Base-by-base conservation (phyloP, 192 early-diverging fungal species). In the Coemansia sp. region DNA sequence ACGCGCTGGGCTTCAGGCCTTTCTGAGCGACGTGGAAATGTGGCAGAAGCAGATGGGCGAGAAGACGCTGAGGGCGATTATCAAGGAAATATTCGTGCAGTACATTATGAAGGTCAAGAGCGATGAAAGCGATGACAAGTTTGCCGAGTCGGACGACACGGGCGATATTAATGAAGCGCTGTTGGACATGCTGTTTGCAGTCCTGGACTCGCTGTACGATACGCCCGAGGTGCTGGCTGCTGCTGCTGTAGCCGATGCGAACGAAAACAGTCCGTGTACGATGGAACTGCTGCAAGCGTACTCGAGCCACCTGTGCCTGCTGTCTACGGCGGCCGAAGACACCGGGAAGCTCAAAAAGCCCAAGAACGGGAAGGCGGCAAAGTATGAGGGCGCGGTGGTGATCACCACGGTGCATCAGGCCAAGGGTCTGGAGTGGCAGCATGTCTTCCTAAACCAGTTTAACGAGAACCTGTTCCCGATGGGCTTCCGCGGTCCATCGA, bases 371-470 rank as follows among this genome's bases (percentile, higher is more conserved):
- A 38, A 49, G 53, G 18, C 14, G 21, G 29, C 38, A 0, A 56
- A 58, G 25, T 28, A 51, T 10, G 54, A 59, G 28, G 49, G 59
- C 3, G 60, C 64, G 2, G 71, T 73, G 5, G 61, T 80, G 0
- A 73, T 80, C 2, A 64, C 59, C 24, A 80, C 71, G 0, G 67
- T 80, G 60, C 77, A 80, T 32, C 77, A 80, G 56, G 71, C 71
- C 6, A 80, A 80, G 57, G 71, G 67, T 0, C 58, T 80, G 31
- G 71, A 73, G 58, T 73, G 71, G 77, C 54, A 66, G 60, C 71
- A 73, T 29, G 71, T 73, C 6, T 80, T 73, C 59, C 19, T 80
- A 8, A 71, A 71, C 25, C 66, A 80, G n/a, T 80, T 80, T 24
- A 73, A 51, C 54, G 77, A 80, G 25, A 23, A 49, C 33, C n/a